These are phyloP conservation scores for Didymella segeticola DNA, from an alignment of 2,329 filamentous ascomycete genomes.

Conservation along the genomic window DNA sequence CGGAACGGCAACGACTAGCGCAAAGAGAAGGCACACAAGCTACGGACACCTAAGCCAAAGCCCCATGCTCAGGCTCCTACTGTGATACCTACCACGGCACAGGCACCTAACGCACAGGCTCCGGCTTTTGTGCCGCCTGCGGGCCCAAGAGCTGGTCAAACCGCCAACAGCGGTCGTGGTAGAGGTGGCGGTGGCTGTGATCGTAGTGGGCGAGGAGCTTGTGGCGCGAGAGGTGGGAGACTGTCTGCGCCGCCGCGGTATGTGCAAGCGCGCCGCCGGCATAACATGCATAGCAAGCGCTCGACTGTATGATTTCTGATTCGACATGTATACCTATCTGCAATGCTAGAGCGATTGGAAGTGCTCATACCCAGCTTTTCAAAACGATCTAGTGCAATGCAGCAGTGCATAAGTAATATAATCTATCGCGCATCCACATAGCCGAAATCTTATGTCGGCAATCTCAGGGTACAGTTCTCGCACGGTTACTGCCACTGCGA, in stretches of 20 bases:
- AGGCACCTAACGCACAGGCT: slow-evolving; percentile 3
- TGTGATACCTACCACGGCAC: too few species aligned
- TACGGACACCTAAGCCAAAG: not conserved
- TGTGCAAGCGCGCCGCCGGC: slow-evolving; percentile 8
- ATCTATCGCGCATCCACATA: too few species aligned
- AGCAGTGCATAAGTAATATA: too few species aligned
- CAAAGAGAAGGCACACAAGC: slow-evolving; percentile 20
- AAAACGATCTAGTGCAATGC: too few species aligned
- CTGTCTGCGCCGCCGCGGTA: slow-evolving; percentile 23
- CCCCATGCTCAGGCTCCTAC: too few species aligned
- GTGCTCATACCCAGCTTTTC: too few species aligned
- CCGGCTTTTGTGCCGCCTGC: not conserved
- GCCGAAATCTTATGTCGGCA: too few species aligned
- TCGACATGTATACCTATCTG: too few species aligned
- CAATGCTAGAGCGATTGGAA: too few species aligned
- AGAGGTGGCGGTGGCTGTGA: slow-evolving; percentile 25
- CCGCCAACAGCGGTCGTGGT: not conserved
- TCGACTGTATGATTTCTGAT: too few species aligned
- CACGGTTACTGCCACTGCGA: too few species aligned
- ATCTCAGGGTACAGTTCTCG: too few species aligned
- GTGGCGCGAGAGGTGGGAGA: slow-evolving; percentile 31
- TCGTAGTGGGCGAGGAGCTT: slow-evolving; percentile 31
- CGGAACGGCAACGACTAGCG: slow-evolving; percentile 18
- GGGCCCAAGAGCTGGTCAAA: not conserved
- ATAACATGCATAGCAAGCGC: slow-evolving; percentile 3